Conservation (phyloP, 352 stramenopile species). For the Globisporangium mamillatum region DNA sequence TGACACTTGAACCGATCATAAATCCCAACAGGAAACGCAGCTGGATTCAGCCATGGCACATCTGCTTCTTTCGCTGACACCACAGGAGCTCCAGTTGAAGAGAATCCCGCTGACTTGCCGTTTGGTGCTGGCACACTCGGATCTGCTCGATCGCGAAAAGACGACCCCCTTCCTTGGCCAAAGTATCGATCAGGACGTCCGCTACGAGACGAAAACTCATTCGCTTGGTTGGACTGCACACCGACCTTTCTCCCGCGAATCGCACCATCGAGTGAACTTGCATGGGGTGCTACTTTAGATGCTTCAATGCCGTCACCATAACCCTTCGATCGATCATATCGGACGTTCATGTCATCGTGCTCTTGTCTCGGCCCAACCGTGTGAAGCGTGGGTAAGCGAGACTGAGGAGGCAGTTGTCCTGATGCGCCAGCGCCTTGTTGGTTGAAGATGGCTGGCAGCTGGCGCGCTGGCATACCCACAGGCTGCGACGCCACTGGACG, state of each 20-base stretch:
- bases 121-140: not conserved
- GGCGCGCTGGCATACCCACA: not conserved
- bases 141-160: not conserved
- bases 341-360: conserved; percentile 3
- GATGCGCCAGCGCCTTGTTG: not conserved
- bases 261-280: conserved; percentile 4
- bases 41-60: conserved; percentile 52
- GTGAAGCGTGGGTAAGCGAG: conserved; percentile 15
- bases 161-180: not conserved
- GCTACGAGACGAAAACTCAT: not conserved
- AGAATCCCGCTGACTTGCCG: conserved; percentile 1
- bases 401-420: conserved; percentile 1
- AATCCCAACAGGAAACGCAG: conserved; percentile 49
- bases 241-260: conserved; percentile 3
- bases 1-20: conserved; percentile 53
- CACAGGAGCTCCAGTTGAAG: not conserved
- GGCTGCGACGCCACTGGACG: not conserved
- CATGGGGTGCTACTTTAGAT: not conserved
- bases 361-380: conserved; percentile 6
- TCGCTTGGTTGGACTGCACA: not conserved
- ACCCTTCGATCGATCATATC: conserved; percentile 4
- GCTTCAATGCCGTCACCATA: conserved; percentile 6
- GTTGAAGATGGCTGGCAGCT: conserved; percentile 7
- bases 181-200: conserved; percentile 1
- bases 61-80: conserved; percentile 24